Base-by-base conservation (phyloP, 2,329 filamentous ascomycete species). In the Exophiala xenobiotica region DNA sequence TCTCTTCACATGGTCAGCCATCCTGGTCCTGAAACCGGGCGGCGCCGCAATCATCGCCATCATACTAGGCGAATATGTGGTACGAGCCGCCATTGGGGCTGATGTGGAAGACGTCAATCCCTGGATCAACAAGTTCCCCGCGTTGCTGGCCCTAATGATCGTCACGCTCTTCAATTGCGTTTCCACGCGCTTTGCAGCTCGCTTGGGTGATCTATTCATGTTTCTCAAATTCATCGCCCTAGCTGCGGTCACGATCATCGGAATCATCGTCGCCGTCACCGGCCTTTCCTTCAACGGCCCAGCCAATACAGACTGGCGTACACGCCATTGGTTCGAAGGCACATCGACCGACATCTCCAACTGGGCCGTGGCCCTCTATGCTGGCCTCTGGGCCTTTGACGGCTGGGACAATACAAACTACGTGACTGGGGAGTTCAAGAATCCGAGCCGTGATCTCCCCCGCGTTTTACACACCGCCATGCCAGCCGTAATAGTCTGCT, bases 351-450 rank as follows among this genome's bases (percentile, higher is more conserved):
- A 91, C 66, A 78, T 87, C 44, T 95, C 87, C 40, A 85, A 85
- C 60, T 97, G 91, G 88, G 93, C 93, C 2, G 87, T 99, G 40
- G 93, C 93, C 0, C 73, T 99, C 40, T 99, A 99, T 68, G 92
- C 90, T 12, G 93, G 93, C 6, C 78, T 99, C 4, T 99, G 93
- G 93, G 93, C 93, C 1, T 99, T 93, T 71, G 93, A 99, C 67
- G 93, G 93, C 23, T 99, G 93, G 93, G 93, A 99, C 67, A 99
- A 99, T 69, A 95, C 92, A 57, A 99, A 96, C 71, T 99, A 96
- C 65, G 93, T 99, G 5, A 90, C 95, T 0, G 93, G 91, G 63
- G 93, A 99, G 71, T 97, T 99, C 74, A 87, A 90, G 64, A 91
- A 96, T 65, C 90, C 93, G 0, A 81, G 81, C 41, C 85, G 90